Evolutionary conservation across 768 basidiomycete species (phyloP).

Genomic region (Plicaturopsis crispa): DNA sequence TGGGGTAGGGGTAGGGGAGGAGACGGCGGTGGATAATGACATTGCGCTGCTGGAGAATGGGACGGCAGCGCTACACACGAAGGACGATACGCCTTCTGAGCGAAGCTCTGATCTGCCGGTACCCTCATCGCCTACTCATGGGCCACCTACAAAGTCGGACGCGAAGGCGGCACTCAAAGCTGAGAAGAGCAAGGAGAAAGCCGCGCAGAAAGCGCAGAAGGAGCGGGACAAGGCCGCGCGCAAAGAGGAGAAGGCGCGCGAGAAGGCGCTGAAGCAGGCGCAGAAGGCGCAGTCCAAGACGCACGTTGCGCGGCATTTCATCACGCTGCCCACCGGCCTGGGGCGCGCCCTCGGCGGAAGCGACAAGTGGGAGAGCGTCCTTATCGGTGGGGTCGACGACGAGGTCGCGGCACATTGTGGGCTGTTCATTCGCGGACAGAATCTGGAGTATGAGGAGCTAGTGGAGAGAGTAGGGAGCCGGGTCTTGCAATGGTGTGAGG

Average conservation of each 20-base stretch:
- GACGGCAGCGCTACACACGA: constrained; percentile 2
- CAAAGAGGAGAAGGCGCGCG: constrained; percentile 12
- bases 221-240: constrained; percentile 8
- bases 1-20: constrained; percentile 18
- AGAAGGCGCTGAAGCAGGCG: constrained; percentile 4
- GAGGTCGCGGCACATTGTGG: constrained; percentile 53
- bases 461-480: constrained; percentile 34
- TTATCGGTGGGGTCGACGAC: constrained; percentile 42
- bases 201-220: constrained; percentile 12
- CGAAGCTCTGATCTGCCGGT: not conserved
- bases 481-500: constrained; percentile 36
- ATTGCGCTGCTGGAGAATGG: constrained; percentile 15
- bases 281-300: constrained; percentile 17
- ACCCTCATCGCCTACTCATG: not conserved
- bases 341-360: constrained; percentile 31
- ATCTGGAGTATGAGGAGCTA: constrained; percentile 42
- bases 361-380: constrained; percentile 43
- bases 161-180: constrained; percentile 12
- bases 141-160: constrained; percentile 10
- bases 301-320: constrained; percentile 33
- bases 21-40: constrained; percentile 12
- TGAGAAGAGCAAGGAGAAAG: constrained; percentile 14
- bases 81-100: not conserved
- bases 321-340: constrained; percentile 41
- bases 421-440: constrained; percentile 41